phyloP scores from a whole-genome alignment of 2,329 filamentous ascomycete genomes.

The Stagonosporopsis chrysanthemi region DNA sequence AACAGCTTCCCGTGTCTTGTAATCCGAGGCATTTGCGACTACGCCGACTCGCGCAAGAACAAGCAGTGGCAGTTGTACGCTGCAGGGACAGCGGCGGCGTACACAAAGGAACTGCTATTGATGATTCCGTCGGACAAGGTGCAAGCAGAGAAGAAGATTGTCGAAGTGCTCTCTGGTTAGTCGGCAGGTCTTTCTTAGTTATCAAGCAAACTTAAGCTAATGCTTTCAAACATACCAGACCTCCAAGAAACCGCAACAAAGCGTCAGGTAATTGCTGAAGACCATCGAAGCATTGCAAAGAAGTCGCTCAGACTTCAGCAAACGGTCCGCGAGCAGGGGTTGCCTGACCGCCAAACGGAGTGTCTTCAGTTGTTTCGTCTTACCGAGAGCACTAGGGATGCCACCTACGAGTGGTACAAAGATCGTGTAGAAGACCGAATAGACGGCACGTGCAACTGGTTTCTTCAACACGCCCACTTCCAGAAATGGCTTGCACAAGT shows the following conservation, averaged over 20 bases:
- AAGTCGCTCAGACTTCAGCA: constrained; percentile 19
- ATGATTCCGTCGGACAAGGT: not conserved
- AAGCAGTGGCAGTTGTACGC: not conserved
- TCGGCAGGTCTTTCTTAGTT: not conserved
- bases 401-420: constrained; percentile 34
- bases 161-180: constrained; percentile 18
- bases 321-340: constrained; percentile 18
- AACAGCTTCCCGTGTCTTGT: not conserved
- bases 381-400: constrained; percentile 22
- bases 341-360: constrained; percentile 23
- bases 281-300: constrained; percentile 5
- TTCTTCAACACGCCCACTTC: constrained; percentile 27
- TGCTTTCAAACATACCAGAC: too few species aligned
- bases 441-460: constrained; percentile 31
- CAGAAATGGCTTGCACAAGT: constrained; percentile 24
- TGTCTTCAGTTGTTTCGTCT: constrained; percentile 35
- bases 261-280: too few species aligned
- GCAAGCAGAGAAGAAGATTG: constrained; percentile 6
- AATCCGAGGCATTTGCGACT: not conserved
- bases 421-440: constrained; percentile 27
- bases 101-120: not conserved
- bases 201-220: too few species aligned
- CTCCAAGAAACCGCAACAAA: too few species aligned
- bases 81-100: not conserved
- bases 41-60: not conserved